phyloP scores from a whole-genome alignment of 768 basidiomycete genomes.

The Pisolithus orientalis region DNA sequence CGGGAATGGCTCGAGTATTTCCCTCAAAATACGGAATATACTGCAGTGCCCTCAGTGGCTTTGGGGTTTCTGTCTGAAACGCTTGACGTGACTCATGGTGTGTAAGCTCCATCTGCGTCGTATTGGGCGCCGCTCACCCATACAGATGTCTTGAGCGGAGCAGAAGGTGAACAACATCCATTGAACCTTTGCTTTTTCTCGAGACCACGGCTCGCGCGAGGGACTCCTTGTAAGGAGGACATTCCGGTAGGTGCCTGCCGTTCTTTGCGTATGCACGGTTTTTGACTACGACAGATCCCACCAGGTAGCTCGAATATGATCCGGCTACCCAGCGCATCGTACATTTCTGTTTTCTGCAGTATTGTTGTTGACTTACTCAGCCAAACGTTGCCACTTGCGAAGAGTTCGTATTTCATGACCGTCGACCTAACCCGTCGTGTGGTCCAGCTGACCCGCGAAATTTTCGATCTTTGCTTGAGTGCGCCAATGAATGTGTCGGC shows the following conservation, averaged over 20 bases:
- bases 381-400: slow-evolving; percentile 34
- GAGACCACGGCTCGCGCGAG: slow-evolving; percentile 29
- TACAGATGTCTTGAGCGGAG: slow-evolving; percentile 31
- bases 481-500: slow-evolving; percentile 28
- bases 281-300: slow-evolving; percentile 26
- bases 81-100: slow-evolving; percentile 10
- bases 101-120: background rate
- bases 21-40: slow-evolving; percentile 12
- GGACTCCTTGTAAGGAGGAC: slow-evolving; percentile 25
- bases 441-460: slow-evolving; percentile 32
- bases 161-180: slow-evolving; percentile 30
- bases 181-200: slow-evolving; percentile 36
- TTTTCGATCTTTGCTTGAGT: slow-evolving; percentile 38
- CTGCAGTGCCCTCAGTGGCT: slow-evolving; percentile 11
- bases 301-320: slow-evolving; percentile 30
- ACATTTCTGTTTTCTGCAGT: slow-evolving; percentile 42
- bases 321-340: slow-evolving; percentile 31
- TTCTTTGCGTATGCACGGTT: background rate
- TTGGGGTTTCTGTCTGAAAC: slow-evolving; percentile 17
- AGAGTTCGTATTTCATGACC: slow-evolving; percentile 45
- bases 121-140: slow-evolving; percentile 4
- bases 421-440: slow-evolving; percentile 40
- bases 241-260: slow-evolving; percentile 24
- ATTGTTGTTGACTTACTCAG: slow-evolving; percentile 40
- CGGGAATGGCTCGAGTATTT: slow-evolving; percentile 25